Base-by-base conservation (phyloP, 257 asterid genomes). In the Orobanche coerulescens region DNA sequence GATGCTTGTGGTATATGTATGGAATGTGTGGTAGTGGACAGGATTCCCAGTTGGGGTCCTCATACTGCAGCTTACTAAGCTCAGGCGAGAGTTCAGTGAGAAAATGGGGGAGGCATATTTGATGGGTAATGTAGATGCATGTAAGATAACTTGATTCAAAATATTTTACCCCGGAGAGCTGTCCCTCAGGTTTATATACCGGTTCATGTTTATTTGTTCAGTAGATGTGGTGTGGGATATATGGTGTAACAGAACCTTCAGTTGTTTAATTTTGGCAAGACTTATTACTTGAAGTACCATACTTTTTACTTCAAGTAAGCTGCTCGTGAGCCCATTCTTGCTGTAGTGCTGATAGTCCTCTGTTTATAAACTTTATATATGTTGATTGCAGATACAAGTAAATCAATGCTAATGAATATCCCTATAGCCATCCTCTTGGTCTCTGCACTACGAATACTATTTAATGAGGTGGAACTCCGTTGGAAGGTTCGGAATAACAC, bases 361-460 rank as follows among this genome's bases (percentile, higher is more conserved):
- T 59, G 51, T 40, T n/a, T n/a, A n/a, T n/a, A n/a, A n/a, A n/a
- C n/a, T n/a, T 61, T 75, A 24, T 62, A 13, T 37, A 61, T 72
- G 65, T 69, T 66, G 33, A 28, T 71, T 75, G 88, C 92, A 93
- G 99, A 89, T 64, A 78, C 97, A 37, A 89, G 99, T 78, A 93
- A 90, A 76, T 90, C 95, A 19, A 84, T 93, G 94, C 79, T 92
- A 78, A 83, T 89, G 95, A 93, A 93, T 75, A 62, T 87, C 42
- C 99, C 99, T 51, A 75, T 93, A 64, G 87, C 96, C 26, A 39
- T 93, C 57, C 86, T 93, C 52, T 61, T 93, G 75, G 96, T 93
- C 68, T 67, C 74, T 69, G 99, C 95, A 68, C 50, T 83, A 58
- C 74, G 94, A 49, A 74, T 90, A 39, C 73, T 93, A 66, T 66